Evolutionary conservation across 192 early-diverging fungal genomes (phyloP), one percentile per base, ranked within the genome.

Genomic region (Lunasporangiospora selenospora): DNA sequence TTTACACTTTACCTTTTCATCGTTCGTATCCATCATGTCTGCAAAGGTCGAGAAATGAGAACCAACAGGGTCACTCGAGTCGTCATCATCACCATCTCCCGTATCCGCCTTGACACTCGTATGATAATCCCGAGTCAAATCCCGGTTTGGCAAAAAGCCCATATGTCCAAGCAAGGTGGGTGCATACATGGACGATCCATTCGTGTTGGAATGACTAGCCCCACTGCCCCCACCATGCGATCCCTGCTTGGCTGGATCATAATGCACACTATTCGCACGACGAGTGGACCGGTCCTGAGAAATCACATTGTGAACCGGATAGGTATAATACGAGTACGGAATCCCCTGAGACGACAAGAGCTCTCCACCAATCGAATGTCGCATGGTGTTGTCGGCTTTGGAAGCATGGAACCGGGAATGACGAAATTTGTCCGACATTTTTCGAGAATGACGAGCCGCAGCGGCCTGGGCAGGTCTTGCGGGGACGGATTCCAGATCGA

Each of bases 401-500:
- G 69, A 62, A 3, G 43, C 36, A 26, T 43, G 52, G 36, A 43
- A 63, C 10, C 69, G 60, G 18, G 61, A 63, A 23, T 73, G 69
- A 2, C 69, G 60, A 24, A 63, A 63, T 33, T 73, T 73, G n/a
- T 73, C 69, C 1, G 69, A 73, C 69, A 73, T 73, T 15, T 73
- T 73, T 30, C 69, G 53, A 16, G 32, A 32, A 49, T 73, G 69
- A 9, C 69, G 52, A 4, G 69, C 24, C 11, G 47, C 41, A 2
- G 59, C 23, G 23, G 49, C 19, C 21, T 55, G 60, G 3, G 36
- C 1, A 6, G 60, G 41, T 16, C 54, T 26, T 3, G 49, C 13
- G 26, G 36, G 23, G 12, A 69, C 52, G 19, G 44, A 44, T 36
- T 92, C 91, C 41, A 84, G 63, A 52, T 92, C 88, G 18, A 90